A percentile compares a stretch with the other conserved stretches of the same genome.
Conservation (phyloP, 305 asterid species). For the Solanum hybrid region DNA sequence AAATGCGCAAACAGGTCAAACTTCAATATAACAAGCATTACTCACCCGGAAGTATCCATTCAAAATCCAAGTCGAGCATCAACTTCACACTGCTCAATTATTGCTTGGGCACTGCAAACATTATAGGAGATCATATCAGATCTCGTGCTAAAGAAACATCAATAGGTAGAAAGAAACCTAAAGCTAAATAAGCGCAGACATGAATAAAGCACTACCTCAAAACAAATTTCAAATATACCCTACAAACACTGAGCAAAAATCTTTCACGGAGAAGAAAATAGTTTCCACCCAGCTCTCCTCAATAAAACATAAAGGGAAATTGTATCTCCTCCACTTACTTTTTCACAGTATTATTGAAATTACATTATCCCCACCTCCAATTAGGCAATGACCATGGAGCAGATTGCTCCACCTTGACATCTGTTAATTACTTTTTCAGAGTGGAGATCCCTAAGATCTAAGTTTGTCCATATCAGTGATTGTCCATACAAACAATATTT, state of each 20-base stretch:
- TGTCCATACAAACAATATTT: background rate
- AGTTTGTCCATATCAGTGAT: background rate
- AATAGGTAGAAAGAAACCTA: background rate
- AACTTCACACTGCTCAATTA: conserved; percentile 34
- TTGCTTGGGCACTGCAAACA: conserved; percentile 33
- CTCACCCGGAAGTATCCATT: conserved; percentile 68
- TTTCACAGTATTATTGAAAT: background rate
- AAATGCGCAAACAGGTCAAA: background rate
- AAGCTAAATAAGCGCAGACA: background rate
- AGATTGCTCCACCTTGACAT: background rate
- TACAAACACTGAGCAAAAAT: background rate
- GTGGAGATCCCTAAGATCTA: background rate
- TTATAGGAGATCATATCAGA: background rate
- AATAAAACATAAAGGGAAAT: background rate
- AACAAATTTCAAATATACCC: background rate
- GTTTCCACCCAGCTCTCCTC: background rate
- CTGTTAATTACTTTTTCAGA: background rate
- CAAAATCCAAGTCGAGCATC: conserved; percentile 50
- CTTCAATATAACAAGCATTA: background rate
- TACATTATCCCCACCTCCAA: background rate
- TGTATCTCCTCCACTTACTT: background rate
- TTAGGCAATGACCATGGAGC: background rate
- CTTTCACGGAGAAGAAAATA: background rate
- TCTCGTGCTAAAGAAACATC: background rate
- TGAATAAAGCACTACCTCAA: background rate